These are phyloP conservation scores for Bretschneidera sinensis DNA, from an alignment of 345 rosid genomes.

Conservation along the genomic window DNA sequence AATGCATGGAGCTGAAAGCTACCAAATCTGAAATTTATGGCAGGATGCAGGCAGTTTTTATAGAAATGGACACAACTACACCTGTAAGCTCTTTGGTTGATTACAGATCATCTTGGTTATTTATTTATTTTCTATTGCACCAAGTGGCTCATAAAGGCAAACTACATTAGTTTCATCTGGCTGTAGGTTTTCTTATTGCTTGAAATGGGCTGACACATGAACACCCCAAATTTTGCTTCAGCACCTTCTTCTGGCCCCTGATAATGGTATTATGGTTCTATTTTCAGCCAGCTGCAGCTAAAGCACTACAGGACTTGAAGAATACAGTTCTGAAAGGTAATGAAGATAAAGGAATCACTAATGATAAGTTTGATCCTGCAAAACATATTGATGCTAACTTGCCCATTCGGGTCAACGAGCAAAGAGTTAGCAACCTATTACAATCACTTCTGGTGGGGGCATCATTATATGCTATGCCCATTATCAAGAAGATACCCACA, in stretches of 20 bases:
- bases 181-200: neutral
- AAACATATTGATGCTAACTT: constrained; percentile 75
- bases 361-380: constrained; percentile 56
- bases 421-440: constrained; percentile 71
- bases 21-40: constrained; percentile 59
- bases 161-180: neutral
- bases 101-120: neutral
- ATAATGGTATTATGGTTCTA: neutral
- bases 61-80: constrained; percentile 35
- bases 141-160: neutral
- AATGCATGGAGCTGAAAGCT: constrained; percentile 57
- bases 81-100: constrained; percentile 28
- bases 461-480: constrained; percentile 55
- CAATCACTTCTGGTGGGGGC: constrained; percentile 67
- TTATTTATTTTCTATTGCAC: neutral
- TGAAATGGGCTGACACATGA: neutral
- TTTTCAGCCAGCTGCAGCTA: constrained; percentile 18
- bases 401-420: constrained; percentile 83
- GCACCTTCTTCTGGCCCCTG: neutral
- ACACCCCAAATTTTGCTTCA: neutral
- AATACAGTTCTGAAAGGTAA: constrained; percentile 53
- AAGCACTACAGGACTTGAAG: constrained; percentile 63
- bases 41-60: constrained; percentile 58
- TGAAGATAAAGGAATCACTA: constrained; percentile 23
- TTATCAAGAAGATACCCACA: constrained; percentile 72